Evolutionary conservation across 129 eudicot species (phyloP), one percentile per base, ranked within the genome.

Genomic region (Pseudognaphalium luteoalbum): DNA sequence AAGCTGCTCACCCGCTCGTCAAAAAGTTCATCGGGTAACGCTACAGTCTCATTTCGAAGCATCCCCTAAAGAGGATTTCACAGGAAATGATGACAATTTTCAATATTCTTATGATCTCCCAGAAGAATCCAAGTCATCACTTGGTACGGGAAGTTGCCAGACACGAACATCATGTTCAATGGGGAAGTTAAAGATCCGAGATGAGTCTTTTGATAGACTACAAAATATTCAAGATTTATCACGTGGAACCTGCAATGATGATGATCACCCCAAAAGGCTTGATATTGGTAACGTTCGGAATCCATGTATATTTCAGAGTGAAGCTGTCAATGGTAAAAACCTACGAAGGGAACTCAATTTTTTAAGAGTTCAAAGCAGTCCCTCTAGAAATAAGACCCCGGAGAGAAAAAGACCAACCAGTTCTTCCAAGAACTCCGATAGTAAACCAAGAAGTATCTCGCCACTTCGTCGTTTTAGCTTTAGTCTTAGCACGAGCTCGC

Each of bases 381-480:
- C 72, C 16, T 39, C 64, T 9, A 84, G 80, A 59, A 71, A 42
- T 74, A 86, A 80, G 75, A 84, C 79, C 39, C 68, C 75, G 25
- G 84, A 82, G 75, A 86, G 76, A 82, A 81, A 71, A 64, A 80
- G 54, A 67, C 60, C 75, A 25, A 41, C 62, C 68, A 22, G 79
- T 81, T 37, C 50, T 20, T 63, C 54, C 19, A 72, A 81, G 21
- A 68, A 21, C 12, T 74, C 78, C 22, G 78, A 72, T 80, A 32
- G 73, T 52, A 87, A 87, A 72, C 76, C 70, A 42, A 81, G 96
- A 85, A 85, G 85, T 60, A 78, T 81, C 28, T 89, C 98, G 58
- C 96, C 96, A 39, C 87, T 85, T 68, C 89, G 89, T 25, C 86
- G 92, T 32, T 70, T 89, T 39, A 87, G 92, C 83, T 72, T 76